Evolutionary conservation across 148 eudicot species (phyloP).

Genomic region (Tetragonia tetragonoides): DNA sequence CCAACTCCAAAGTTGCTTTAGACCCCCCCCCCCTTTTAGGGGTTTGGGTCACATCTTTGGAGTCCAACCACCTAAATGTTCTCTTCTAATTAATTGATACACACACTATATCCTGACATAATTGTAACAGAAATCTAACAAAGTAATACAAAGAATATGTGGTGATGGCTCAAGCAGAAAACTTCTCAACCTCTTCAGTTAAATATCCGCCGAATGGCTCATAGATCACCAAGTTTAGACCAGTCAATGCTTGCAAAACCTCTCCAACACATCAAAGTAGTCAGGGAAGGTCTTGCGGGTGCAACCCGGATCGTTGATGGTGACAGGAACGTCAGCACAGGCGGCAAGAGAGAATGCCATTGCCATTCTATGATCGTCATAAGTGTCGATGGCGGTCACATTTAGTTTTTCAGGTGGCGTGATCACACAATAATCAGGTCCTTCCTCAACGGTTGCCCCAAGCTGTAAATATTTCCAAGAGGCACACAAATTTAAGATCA

Average conservation of each 20-base stretch:
- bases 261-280: constrained; percentile 86
- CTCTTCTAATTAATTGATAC: constrained; percentile 13
- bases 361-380: constrained; percentile 98
- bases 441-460: constrained; percentile 99
- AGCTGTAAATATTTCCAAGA: constrained; percentile 41
- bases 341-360: constrained; percentile 99
- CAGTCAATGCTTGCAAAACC: constrained; percentile 57
- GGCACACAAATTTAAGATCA: background rate
- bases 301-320: constrained; percentile 90
- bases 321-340: constrained; percentile 89
- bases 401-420: constrained; percentile 91
- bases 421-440: constrained; percentile 86
- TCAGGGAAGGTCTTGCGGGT: constrained; percentile 95
- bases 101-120: constrained; percentile 8
- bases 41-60: constrained; percentile 2
- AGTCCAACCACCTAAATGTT: constrained; percentile 3
- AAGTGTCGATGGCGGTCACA: constrained; percentile 82
- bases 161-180: constrained; percentile 1
- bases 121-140: constrained; percentile 13
- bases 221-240: background rate
- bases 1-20: background rate
- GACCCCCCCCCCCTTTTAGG: background rate
- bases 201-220: background rate
- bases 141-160: constrained; percentile 21
- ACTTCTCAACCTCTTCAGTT: background rate